phyloP scores from a whole-genome alignment of 495 filamentous ascomycete genomes.

The Hypoxylon intermedium region DNA sequence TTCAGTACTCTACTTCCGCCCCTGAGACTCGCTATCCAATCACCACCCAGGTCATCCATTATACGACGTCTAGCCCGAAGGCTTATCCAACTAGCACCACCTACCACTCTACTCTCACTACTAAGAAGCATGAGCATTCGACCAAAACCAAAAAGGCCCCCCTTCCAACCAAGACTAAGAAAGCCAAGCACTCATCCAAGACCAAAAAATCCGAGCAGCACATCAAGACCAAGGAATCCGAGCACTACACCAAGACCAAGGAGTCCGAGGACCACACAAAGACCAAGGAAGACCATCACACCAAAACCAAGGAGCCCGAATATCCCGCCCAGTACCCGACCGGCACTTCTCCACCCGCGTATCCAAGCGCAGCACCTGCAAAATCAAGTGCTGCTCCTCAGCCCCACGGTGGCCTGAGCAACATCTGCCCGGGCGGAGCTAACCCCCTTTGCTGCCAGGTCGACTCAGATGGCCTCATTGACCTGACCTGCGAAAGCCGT shows the following conservation, averaged over 20 bases:
- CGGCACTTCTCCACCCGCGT: not conserved
- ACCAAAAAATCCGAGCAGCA: not conserved
- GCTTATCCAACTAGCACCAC: too few species aligned
- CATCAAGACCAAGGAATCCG: conserved; percentile 2
- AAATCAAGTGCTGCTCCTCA: not conserved
- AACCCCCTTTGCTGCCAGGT: conserved; percentile 35
- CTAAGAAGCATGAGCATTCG: not conserved
- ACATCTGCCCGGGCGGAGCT: conserved; percentile 15
- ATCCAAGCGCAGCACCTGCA: not conserved
- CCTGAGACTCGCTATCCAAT: not conserved
- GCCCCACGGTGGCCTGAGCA: conserved; percentile 7
- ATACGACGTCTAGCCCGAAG: too few species aligned
- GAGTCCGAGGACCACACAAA: not conserved
- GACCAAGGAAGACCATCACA: conserved; percentile 5
- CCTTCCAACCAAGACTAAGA: not conserved
- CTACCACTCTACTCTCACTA: too few species aligned
- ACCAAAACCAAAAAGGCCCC: not conserved
- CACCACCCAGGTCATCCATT: too few species aligned
- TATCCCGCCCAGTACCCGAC: conserved; percentile 14
- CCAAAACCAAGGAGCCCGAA: conserved; percentile 9
- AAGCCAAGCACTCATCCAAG: not conserved
- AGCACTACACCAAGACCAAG: conserved; percentile 8
- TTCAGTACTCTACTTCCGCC: not conserved
- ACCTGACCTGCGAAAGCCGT: conserved; percentile 30
- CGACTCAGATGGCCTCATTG: conserved; percentile 25